Evolutionary conservation across 148 eudicot genomes (phyloP).

Genomic region (Talinum fruticosum): DNA sequence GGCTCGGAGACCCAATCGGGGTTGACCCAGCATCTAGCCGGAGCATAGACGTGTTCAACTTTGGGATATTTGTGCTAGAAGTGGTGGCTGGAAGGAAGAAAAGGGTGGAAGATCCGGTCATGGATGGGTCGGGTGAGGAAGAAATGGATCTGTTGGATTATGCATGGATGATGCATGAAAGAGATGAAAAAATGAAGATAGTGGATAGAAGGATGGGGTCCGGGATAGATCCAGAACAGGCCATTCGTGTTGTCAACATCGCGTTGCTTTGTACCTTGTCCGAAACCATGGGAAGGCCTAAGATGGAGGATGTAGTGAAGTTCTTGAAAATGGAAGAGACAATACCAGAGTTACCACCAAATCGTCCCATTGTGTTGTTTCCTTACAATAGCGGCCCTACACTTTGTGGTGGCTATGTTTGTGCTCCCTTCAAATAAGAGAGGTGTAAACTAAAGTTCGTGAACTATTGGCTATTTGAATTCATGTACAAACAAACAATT

Average conservation of each 20-base stretch:
- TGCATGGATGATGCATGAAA: constrained; percentile 71
- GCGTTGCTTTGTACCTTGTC: constrained; percentile 69
- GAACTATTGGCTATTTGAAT: background rate
- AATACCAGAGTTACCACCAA: constrained; percentile 56
- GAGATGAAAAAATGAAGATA: constrained; percentile 42
- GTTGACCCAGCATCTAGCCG: constrained; percentile 50
- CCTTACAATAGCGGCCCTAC: constrained; percentile 35
- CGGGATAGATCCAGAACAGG: constrained; percentile 50
- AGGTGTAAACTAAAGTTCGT: too few species aligned
- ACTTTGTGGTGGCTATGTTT: constrained; percentile 34
- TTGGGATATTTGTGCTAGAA: constrained; percentile 57
- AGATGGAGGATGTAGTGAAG: constrained; percentile 49
- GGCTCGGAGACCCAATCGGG: constrained; percentile 50
- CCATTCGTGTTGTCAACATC: constrained; percentile 54
- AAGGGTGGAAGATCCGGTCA: constrained; percentile 25
- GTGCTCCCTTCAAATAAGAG: constrained; percentile 32
- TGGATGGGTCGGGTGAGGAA: constrained; percentile 1
- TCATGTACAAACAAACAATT: background rate
- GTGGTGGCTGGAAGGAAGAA: constrained; percentile 54
- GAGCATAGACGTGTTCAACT: constrained; percentile 63
- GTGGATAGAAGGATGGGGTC: constrained; percentile 68
- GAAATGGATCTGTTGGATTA: constrained; percentile 55
- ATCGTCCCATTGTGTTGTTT: constrained; percentile 51
- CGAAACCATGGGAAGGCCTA: constrained; percentile 66
- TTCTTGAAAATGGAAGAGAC: constrained; percentile 36